Evolutionary conservation across 1,284 basidiomycete genomes (phyloP).

Genomic region (Puccinia horiana): DNA sequence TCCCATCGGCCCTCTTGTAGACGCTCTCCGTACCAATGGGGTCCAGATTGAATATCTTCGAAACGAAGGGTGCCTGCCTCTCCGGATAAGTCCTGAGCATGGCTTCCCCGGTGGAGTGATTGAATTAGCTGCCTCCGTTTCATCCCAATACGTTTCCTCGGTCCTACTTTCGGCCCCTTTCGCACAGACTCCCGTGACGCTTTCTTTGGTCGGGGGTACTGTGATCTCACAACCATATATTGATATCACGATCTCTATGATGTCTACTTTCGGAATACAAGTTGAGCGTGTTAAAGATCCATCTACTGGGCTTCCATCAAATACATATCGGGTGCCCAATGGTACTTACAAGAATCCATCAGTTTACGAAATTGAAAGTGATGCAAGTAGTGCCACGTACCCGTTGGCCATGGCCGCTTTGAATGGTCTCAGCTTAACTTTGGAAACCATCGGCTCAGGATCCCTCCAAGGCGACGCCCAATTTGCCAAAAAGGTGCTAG

Average conservation of each 20-base stretch:
- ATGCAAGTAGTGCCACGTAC: constrained; percentile 94
- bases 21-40: constrained; percentile 81
- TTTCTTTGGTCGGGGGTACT: constrained; percentile 86
- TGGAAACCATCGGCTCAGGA: constrained; percentile 83
- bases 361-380: constrained; percentile 87
- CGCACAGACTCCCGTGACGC: constrained; percentile 74
- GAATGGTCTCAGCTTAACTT: constrained; percentile 89
- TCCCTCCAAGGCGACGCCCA: constrained; percentile 94
- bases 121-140: constrained; percentile 87
- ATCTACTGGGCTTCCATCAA: constrained; percentile 67
- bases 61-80: constrained; percentile 79
- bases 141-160: constrained; percentile 96
- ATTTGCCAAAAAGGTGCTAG: constrained; percentile 89
- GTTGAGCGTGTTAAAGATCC: constrained; percentile 73
- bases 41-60: constrained; percentile 77
- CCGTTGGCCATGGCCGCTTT: constrained; percentile 95
- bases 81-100: constrained; percentile 71
- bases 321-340: constrained; percentile 85
- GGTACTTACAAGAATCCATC: constrained; percentile 76
- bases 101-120: constrained; percentile 83
- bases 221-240: constrained; percentile 99
- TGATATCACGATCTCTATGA: constrained; percentile 99
- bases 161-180: constrained; percentile 96
- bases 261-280: constrained; percentile 85
- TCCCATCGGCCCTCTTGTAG: constrained; percentile 88